A percentile compares a stretch with the other conserved stretches of the same genome.
These are phyloP conservation scores for Malbranchea cinnamomea DNA, from an alignment of 2,329 filamentous ascomycete genomes.

Conservation along the genomic window DNA sequence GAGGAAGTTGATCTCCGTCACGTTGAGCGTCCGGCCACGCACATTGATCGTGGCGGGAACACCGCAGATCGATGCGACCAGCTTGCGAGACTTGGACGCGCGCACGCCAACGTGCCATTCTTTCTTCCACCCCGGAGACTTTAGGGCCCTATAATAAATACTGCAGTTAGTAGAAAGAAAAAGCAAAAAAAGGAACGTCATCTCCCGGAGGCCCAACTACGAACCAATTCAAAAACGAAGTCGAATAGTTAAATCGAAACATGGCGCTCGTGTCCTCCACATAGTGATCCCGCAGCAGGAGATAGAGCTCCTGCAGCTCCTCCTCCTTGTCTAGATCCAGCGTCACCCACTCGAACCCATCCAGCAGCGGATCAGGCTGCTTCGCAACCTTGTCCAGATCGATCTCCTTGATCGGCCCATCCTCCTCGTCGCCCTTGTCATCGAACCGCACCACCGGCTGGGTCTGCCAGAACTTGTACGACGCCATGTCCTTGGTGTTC, in stretches of 20 bases:
- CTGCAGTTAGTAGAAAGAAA: not conserved
- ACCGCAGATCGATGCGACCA: constrained; percentile 92
- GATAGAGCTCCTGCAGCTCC: constrained; percentile 78
- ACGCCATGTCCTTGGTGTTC: constrained; percentile 90
- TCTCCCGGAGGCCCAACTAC: constrained; percentile 2
- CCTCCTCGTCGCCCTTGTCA: constrained; percentile 44
- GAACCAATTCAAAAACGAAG: constrained; percentile 76
- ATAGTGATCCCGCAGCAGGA: constrained; percentile 83
- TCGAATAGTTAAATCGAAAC: constrained; percentile 94
- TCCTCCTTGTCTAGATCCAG: constrained; percentile 68
- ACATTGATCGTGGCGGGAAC: constrained; percentile 75
- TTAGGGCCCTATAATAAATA: constrained; percentile 54
- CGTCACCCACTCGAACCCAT: constrained; percentile 87
- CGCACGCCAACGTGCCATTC: constrained; percentile 94
- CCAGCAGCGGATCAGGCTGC: constrained; percentile 57
- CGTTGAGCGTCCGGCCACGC: constrained; percentile 56
- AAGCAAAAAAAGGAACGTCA: not conserved
- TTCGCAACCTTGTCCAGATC: constrained; percentile 65
- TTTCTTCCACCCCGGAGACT: constrained; percentile 84
- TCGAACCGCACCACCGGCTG: constrained; percentile 81
- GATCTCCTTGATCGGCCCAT: constrained; percentile 73
- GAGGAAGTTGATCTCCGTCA: constrained; percentile 94
- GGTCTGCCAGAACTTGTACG: constrained; percentile 97
- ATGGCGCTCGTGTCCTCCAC: constrained; percentile 95
- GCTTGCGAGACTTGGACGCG: constrained; percentile 63